These are phyloP conservation scores for Xylaria sp. DNA, from an alignment of 2,329 filamentous ascomycete genomes.

Conservation along the genomic window DNA sequence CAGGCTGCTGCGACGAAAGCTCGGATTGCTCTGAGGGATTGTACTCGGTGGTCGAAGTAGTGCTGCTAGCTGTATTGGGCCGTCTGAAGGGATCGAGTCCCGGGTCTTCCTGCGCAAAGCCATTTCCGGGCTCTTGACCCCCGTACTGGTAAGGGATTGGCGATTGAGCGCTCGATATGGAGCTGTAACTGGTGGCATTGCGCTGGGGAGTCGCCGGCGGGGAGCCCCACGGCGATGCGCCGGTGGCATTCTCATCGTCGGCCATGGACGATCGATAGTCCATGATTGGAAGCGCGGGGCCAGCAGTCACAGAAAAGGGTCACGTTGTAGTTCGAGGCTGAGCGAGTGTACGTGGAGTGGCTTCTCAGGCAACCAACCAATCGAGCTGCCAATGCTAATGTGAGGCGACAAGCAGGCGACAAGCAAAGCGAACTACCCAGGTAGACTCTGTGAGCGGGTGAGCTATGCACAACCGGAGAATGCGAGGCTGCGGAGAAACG, in stretches of 20 bases:
- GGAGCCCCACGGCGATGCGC: constrained; percentile 67
- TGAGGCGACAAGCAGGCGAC: background rate
- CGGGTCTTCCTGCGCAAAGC: constrained; percentile 54
- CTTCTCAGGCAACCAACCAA: constrained; percentile 9
- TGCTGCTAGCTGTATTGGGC: constrained; percentile 60
- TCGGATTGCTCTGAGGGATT: constrained; percentile 51
- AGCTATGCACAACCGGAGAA: constrained; percentile 4
- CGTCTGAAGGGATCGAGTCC: constrained; percentile 56
- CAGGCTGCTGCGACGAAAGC: constrained; percentile 50
- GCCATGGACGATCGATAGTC: constrained; percentile 68
- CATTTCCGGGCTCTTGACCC: constrained; percentile 57
- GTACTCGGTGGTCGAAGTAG: constrained; percentile 56
- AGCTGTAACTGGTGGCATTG: constrained; percentile 57
- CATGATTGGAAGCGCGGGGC: constrained; percentile 54
- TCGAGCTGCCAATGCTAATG: background rate
- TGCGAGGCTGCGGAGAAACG: constrained; percentile 3
- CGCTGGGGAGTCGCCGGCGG: constrained; percentile 63
- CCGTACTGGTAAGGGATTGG: constrained; percentile 58
- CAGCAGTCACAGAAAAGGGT: constrained; percentile 27
- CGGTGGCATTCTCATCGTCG: constrained; percentile 64
- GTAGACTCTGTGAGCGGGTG: background rate
- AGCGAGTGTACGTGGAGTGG: constrained; percentile 14
- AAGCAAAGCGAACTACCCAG: background rate
- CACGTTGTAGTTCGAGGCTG: constrained; percentile 24
- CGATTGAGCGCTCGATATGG: constrained; percentile 53